Conservation (phyloP, 2,329 filamentous ascomycete genomes). For the Tolypocladium ovalisporum region DNA sequence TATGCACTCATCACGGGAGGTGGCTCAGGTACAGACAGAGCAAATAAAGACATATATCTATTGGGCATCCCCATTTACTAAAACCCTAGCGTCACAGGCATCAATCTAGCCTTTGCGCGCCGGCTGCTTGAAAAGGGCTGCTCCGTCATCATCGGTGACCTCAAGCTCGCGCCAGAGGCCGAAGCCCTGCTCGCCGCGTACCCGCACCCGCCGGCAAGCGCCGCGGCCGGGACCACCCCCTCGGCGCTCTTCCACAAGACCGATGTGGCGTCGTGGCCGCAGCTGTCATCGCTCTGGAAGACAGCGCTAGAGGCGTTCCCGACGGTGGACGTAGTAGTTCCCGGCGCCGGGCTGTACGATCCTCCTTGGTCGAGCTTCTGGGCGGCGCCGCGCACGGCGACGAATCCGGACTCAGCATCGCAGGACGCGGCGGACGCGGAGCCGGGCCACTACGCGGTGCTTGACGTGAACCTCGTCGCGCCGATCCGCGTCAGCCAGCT, state of each 20-base stretch:
- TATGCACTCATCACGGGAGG: slow-evolving; percentile 21
- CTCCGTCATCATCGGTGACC: slow-evolving; percentile 26
- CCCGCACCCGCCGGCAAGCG: slow-evolving; percentile 9
- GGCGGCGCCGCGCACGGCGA: slow-evolving; percentile 18
- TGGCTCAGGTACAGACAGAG: slow-evolving; percentile 9
- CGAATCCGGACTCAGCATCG: slow-evolving; percentile 15
- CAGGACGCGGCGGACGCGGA: slow-evolving; percentile 15
- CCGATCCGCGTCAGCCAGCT: slow-evolving; percentile 27
- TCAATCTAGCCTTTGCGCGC: slow-evolving; percentile 23
- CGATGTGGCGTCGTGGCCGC: slow-evolving; percentile 24
- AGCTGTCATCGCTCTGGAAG: slow-evolving; percentile 20
- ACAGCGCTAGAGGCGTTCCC: slow-evolving; percentile 15
- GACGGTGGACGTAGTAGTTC: slow-evolving; percentile 23
- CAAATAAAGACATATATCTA: background rate
- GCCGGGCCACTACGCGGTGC: slow-evolving; percentile 20
- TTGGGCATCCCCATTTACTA: background rate
- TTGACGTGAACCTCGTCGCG: slow-evolving; percentile 25
- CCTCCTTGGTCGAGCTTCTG: slow-evolving; percentile 25
- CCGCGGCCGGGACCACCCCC: slow-evolving; percentile 6
- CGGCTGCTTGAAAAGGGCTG: slow-evolving; percentile 22
- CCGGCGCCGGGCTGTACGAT: slow-evolving; percentile 26
- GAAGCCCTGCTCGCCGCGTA: slow-evolving; percentile 19
- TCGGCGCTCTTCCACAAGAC: slow-evolving; percentile 23
- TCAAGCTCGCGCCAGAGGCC: slow-evolving; percentile 22
- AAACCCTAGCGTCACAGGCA: slow-evolving; percentile 13